Percentiles rank a stretch among this genome's conserved stretches.
Conservation (phyloP, 208 protist species). For the Herpetomonas tarakana region DNA sequence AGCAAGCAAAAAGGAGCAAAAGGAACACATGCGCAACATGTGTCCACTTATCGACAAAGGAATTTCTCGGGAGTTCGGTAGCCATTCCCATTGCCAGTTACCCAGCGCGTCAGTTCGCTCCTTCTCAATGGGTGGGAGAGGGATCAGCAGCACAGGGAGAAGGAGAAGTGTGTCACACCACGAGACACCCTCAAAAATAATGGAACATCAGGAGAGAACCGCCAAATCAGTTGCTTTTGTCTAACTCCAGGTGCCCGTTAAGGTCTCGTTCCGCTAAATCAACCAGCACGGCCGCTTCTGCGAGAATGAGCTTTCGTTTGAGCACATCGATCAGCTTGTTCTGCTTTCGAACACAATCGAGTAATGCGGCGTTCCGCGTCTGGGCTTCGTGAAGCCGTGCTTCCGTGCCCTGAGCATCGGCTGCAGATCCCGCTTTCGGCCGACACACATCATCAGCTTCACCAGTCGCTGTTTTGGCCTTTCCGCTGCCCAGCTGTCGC, state of each 20-base stretch:
- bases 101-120: not conserved
- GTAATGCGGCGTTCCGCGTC: slow-evolving; percentile 68
- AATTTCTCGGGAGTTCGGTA: no score
- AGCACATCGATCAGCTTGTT: slow-evolving; percentile 92
- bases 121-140: not conserved
- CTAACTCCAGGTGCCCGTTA: slow-evolving; percentile 43
- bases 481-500: slow-evolving; percentile 9
- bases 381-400: slow-evolving; percentile 14
- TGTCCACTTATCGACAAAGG: no score
- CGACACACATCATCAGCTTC: no score
- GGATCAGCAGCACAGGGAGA: slow-evolving; percentile 13
- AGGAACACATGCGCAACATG: not conserved
- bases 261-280: slow-evolving; percentile 87
- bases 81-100: not conserved
- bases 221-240: not conserved
- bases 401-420: slow-evolving; percentile 3
- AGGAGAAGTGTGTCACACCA: slow-evolving; percentile 6
- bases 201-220: not conserved
- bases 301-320: slow-evolving; percentile 91
- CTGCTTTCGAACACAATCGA: slow-evolving; percentile 86
- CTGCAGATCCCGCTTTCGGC: not conserved
- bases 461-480: not conserved
- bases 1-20: not conserved
- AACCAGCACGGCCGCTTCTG: slow-evolving; percentile 81
- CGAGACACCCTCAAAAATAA: not conserved